Evolutionary conservation across 371 early-diverging fungal species (phyloP).

Genomic region (Vairimorpha necatrix): DNA sequence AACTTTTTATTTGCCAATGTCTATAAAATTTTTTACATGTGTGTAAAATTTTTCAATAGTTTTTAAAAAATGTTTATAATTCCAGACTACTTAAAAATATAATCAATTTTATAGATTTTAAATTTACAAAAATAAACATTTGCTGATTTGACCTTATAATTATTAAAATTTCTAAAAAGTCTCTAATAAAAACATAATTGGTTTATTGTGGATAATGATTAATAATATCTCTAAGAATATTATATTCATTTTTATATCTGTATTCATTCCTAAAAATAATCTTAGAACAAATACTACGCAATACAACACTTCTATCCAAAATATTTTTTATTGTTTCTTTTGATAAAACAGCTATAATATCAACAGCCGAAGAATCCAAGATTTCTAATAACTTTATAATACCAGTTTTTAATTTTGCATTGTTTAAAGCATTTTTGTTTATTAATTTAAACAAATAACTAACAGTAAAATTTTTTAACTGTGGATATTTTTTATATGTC

Average conservation of each 20-base stretch:
- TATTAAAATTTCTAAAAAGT: too few species aligned
- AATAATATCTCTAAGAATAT: constrained; percentile 1
- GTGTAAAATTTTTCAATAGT: background rate
- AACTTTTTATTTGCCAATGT: background rate
- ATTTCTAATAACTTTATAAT: constrained; percentile 34
- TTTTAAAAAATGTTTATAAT: background rate
- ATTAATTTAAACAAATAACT: constrained; percentile 24
- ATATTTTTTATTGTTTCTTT: constrained; percentile 14
- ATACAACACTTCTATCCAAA: constrained; percentile 7
- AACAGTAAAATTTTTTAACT: constrained; percentile 36
- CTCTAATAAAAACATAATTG: too few species aligned
- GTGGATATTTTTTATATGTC: constrained; percentile 21
- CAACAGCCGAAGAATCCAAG: background rate
- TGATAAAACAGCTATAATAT: constrained; percentile 22
- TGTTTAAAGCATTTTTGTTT: constrained; percentile 31
- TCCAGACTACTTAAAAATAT: background rate
- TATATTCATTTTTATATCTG: background rate
- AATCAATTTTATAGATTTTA: background rate
- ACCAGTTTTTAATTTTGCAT: constrained; percentile 24
- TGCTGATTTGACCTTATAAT: too few species aligned
- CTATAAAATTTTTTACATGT: too few species aligned
- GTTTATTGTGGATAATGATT: too few species aligned
- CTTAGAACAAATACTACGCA: background rate
- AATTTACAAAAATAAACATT: too few species aligned
- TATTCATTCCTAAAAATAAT: background rate